phyloP scores from a whole-genome alignment of 2,329 filamentous ascomycete species.

The Ophiostoma australiae region DNA sequence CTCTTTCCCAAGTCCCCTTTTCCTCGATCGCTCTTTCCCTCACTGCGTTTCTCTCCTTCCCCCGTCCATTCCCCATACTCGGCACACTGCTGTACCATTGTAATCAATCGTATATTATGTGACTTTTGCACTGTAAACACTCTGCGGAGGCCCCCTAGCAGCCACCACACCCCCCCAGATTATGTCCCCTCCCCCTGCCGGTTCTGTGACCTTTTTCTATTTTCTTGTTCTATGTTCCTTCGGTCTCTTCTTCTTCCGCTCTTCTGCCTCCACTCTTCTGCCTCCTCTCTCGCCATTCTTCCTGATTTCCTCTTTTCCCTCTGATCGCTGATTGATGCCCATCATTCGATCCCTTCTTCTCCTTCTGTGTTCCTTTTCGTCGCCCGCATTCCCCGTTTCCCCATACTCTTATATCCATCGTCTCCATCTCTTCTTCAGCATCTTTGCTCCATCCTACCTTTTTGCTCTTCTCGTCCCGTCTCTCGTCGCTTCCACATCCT shows the following conservation, averaged over 20 bases:
- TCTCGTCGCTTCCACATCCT: not conserved
- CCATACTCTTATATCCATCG: slow-evolving; percentile 6
- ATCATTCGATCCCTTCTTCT: not conserved
- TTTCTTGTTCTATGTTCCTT: slow-evolving; percentile 1
- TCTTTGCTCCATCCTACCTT: not conserved
- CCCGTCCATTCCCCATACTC: not conserved
- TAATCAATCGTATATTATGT: not conserved
- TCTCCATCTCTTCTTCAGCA: slow-evolving; percentile 2
- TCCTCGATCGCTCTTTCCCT: not conserved
- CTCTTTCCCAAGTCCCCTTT: not conserved
- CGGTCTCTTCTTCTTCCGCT: not conserved
- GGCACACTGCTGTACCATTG: not conserved
- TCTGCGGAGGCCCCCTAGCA: slow-evolving; percentile 1
- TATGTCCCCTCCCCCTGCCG: not conserved
- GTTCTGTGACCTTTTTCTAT: not conserved
- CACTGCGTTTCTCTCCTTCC: not conserved
- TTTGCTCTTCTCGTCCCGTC: not conserved
- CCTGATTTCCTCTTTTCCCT: not conserved
- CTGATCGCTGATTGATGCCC: not conserved
- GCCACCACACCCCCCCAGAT: not conserved
- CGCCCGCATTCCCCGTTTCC: slow-evolving; percentile 1
- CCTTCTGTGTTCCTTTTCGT: not conserved
- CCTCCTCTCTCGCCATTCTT: not conserved
- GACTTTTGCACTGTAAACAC: not conserved
- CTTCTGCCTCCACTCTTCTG: not conserved